phyloP scores from a whole-genome alignment of 2,329 filamentous ascomycete genomes.

The Neofusicoccum parvum region DNA sequence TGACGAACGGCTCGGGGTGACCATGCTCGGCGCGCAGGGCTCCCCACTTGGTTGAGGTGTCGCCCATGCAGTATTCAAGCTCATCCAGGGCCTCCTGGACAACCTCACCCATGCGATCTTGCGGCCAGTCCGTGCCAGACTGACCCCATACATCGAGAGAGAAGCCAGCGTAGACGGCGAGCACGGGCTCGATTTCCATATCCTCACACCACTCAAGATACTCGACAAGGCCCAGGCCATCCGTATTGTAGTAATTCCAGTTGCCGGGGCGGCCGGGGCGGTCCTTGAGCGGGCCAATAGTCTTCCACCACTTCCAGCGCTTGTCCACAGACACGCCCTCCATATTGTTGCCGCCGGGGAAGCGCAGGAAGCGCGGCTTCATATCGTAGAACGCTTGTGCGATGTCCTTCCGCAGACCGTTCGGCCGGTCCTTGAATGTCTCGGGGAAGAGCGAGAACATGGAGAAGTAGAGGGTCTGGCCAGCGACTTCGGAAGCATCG shows the following conservation, averaged over 20 bases:
- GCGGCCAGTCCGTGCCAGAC: conserved; percentile 38
- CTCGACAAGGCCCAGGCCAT: conserved; percentile 50
- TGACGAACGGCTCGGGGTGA: conserved; percentile 39
- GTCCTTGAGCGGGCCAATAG: conserved; percentile 51
- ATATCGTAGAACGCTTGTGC: conserved; percentile 49
- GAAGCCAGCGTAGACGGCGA: conserved; percentile 50
- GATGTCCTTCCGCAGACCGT: conserved; percentile 54
- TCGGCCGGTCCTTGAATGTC: conserved; percentile 56
- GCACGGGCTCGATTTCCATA: conserved; percentile 45
- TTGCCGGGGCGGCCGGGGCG: conserved; percentile 50
- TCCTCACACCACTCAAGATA: conserved; percentile 53
- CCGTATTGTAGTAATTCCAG: conserved; percentile 50
- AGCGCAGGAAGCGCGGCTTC: conserved; percentile 51
- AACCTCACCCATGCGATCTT: conserved; percentile 39
- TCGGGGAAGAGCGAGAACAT: conserved; percentile 57
- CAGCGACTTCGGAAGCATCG: conserved; percentile 45
- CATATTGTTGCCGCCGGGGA: conserved; percentile 56
- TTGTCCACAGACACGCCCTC: conserved; percentile 42
- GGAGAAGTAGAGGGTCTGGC: conserved; percentile 52
- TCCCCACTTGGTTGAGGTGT: conserved; percentile 35
- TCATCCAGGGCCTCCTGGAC: conserved; percentile 43
- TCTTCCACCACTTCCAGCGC: conserved; percentile 56
- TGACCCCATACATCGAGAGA: conserved; percentile 43
- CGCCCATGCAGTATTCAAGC: conserved; percentile 35
- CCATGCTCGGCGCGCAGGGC: conserved; percentile 39